Percentiles rank a stretch among this genome's conserved stretches.
Conservation (phyloP, 495 filamentous ascomycete species). For the Saxophila tyrrhenica region DNA sequence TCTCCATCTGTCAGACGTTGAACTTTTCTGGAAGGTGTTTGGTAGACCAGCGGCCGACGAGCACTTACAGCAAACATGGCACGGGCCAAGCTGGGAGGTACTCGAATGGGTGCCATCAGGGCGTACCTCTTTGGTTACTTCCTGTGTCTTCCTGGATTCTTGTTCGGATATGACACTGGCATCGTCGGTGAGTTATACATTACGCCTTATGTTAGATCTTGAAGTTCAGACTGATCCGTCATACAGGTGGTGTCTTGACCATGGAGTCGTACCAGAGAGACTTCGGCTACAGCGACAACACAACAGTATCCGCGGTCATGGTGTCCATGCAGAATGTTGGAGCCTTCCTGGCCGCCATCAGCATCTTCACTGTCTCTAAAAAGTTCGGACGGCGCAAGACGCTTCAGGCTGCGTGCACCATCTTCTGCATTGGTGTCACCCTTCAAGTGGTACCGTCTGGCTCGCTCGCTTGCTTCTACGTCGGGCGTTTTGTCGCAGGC, state of each 20-base stretch:
- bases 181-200: too few relatives aligned
- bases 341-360: slow-evolving; percentile 10
- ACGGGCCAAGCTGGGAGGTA: not conserved
- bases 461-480: slow-evolving; percentile 21
- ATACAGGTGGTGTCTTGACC: slow-evolving; percentile 18
- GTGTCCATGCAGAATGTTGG: slow-evolving; percentile 13
- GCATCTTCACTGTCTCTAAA: slow-evolving; percentile 9
- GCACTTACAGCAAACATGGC: not conserved
- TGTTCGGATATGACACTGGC: slow-evolving; percentile 19
- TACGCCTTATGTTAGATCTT: slow-evolving; percentile 2
- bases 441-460: slow-evolving; percentile 26
- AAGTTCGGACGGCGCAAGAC: slow-evolving; percentile 12
- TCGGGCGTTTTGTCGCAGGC: slow-evolving; percentile 19
- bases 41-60: too few relatives aligned
- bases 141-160: slow-evolving; percentile 8
- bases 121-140: slow-evolving; percentile 12
- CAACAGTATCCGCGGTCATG: slow-evolving; percentile 11
- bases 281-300: slow-evolving; percentile 11
- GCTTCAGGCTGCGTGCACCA: slow-evolving; percentile 3
- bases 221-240: not conserved
- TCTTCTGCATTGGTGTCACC: slow-evolving; percentile 20
- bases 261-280: slow-evolving; percentile 12
- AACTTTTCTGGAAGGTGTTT: too few relatives aligned
- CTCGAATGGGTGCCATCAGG: not conserved
- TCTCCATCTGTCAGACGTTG: too few relatives aligned